Base-by-base conservation (phyloP, 768 basidiomycete species). In the Trametes sanguinea region DNA sequence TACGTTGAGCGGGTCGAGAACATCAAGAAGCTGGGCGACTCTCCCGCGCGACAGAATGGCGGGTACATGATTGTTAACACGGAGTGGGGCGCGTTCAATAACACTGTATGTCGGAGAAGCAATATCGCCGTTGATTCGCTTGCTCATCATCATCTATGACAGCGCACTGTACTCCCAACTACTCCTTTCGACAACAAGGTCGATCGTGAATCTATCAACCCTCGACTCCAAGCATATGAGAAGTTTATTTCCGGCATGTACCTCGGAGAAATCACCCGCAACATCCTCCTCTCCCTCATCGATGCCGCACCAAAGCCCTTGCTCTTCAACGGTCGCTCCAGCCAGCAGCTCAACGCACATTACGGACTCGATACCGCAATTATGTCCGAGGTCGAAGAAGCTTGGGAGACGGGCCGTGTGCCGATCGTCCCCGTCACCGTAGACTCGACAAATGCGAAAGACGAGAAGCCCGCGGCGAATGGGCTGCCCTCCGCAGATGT, bases 201-300 rank as follows among this genome's bases (percentile, higher is more conserved):
- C 22, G 97, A 99, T 74, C 88, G 97, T 54, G 85, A 90, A 69
- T 93, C 90, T 60, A 98, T 98, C 76, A 99, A 99, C 70, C 95
- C 95, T 30, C 80, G 83, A 39, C 89, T 84, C 72, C 97, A 98
- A 73, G 92, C 92, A 2, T 98, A 94, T 72, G 97, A 99, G 76
- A 99, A 98, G 79, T 94, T 97, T 77, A 90, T 99, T 67, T 97
- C 94, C 1, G 97, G 97, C 59, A 98, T 99, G 96, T 99, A 99
- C 74, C 85, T 98, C 43, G 97, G 97, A 59, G 97, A 99, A 76
- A 85, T 98, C 64, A 83, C 89, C 29, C 89, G 97, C 42, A 91
- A 92, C 70, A 78, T 96, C 68, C 80, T 98, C 54, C 80, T 94
- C 33, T 83, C 92, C 51, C 78, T 98, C 65, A 79, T 96, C 65